Conservation (phyloP, 2,329 filamentous ascomycete species). For the Calonectria crousiana region DNA sequence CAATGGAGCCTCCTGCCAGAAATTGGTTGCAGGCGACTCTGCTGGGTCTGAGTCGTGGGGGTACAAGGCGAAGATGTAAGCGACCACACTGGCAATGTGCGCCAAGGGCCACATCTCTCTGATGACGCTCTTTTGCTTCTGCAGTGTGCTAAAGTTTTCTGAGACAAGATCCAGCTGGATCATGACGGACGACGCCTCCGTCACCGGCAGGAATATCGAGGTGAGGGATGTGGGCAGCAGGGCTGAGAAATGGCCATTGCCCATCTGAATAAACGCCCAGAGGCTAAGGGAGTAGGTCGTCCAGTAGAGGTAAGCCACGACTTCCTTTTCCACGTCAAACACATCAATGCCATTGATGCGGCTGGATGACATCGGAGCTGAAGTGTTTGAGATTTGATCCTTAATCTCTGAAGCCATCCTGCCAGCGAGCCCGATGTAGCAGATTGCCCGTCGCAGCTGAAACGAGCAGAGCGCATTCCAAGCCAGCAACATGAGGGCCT, state of each 20-base stretch:
- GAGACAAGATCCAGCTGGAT: constrained; percentile 51
- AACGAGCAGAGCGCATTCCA: constrained; percentile 51
- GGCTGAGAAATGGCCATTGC: constrained; percentile 40
- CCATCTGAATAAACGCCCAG: constrained; percentile 54
- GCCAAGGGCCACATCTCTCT: constrained; percentile 52
- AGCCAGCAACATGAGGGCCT: constrained; percentile 51
- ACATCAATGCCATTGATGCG: constrained; percentile 57
- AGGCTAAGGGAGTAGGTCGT: constrained; percentile 52
- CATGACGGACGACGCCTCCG: constrained; percentile 45
- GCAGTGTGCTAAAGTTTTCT: constrained; percentile 52
- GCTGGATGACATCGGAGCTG: constrained; percentile 46
- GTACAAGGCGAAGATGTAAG: constrained; percentile 45
- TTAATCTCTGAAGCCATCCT: constrained; percentile 48
- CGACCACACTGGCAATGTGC: constrained; percentile 47
- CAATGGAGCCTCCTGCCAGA: constrained; percentile 39
- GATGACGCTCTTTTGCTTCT: constrained; percentile 50
- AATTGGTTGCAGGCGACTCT: constrained; percentile 30
- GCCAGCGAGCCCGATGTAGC: constrained; percentile 50
- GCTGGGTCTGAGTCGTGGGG: constrained; percentile 31
- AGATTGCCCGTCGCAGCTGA: constrained; percentile 50
- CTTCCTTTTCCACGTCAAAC: constrained; percentile 54
- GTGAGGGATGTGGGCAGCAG: constrained; percentile 40
- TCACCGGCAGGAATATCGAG: constrained; percentile 46
- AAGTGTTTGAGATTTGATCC: constrained; percentile 44
- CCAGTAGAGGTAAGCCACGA: constrained; percentile 55